Percentiles rank a stretch among this genome's conserved stretches.
Conservation (phyloP, 495 filamentous ascomycete species). For the Aspergillus ellipticus region DNA sequence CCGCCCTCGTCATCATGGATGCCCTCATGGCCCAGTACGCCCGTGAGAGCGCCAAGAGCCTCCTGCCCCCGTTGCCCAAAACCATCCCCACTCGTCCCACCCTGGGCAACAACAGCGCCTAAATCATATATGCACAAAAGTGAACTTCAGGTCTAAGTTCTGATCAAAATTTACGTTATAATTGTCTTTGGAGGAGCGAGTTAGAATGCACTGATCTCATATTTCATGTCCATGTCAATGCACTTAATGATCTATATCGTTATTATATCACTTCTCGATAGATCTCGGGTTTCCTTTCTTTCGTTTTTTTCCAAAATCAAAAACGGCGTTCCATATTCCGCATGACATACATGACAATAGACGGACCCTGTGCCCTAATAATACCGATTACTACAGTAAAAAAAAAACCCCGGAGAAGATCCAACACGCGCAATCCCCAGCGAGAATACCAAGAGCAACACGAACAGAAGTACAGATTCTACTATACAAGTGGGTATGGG, state of each 20-base stretch:
- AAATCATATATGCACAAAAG: neutral
- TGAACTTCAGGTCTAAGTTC: neutral
- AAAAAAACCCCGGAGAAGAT: too few relatives aligned
- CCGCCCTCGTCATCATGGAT: slow-evolving; percentile 86
- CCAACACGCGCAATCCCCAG: too few relatives aligned
- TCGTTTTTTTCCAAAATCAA: neutral
- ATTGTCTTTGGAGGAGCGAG: neutral
- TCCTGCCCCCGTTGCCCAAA: slow-evolving; percentile 37
- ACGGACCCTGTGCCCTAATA: neutral
- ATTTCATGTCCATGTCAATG: slow-evolving; percentile 15
- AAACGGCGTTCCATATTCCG: neutral
- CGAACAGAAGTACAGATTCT: too few relatives aligned
- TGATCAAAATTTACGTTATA: neutral
- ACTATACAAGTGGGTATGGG: neutral
- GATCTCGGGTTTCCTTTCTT: neutral
- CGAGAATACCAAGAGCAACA: too few relatives aligned
- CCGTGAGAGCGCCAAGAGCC: slow-evolving; percentile 46
- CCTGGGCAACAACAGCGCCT: slow-evolving; percentile 5
- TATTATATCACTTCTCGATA: neutral
- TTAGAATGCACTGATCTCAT: slow-evolving; percentile 7
- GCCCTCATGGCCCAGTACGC: slow-evolving; percentile 84
- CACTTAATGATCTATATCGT: slow-evolving; percentile 1
- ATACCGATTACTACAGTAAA: neutral
- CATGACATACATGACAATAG: neutral
- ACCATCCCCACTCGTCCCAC: slow-evolving; percentile 34